These are phyloP conservation scores for Boechera retrofracta DNA, from an alignment of 345 rosid species.

Conservation along the genomic window DNA sequence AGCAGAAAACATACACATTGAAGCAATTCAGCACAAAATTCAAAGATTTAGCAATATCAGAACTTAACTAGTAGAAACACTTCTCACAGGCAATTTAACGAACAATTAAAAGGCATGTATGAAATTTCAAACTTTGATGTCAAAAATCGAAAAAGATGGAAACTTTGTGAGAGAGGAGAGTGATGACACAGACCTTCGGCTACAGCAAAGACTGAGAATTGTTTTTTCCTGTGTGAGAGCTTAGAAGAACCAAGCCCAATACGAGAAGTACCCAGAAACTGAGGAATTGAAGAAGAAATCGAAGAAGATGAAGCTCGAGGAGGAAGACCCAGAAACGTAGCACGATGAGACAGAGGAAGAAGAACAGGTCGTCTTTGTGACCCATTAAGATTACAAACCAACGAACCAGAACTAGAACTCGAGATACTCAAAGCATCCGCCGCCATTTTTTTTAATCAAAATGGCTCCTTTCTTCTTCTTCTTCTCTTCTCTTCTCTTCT, in stretches of 20 bases:
- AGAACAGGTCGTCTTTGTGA: slow-evolving; percentile 56
- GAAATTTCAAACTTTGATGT: neutral
- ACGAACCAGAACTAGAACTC: slow-evolving; percentile 48
- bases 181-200: slow-evolving; percentile 57
- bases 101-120: slow-evolving; percentile 40
- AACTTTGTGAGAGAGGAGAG: neutral
- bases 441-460: slow-evolving; percentile 66
- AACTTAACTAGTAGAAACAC: neutral
- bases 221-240: slow-evolving; percentile 50
- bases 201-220: slow-evolving; percentile 77
- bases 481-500: neutral
- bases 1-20: slow-evolving; percentile 6
- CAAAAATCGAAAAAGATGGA: neutral
- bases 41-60: neutral
- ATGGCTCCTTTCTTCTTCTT: slow-evolving; percentile 19
- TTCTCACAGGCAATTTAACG: slow-evolving; percentile 39
- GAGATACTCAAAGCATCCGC: slow-evolving; percentile 68
- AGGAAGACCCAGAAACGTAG: slow-evolving; percentile 58
- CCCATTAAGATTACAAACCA: slow-evolving; percentile 66
- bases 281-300: slow-evolving; percentile 57
- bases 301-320: slow-evolving; percentile 56
- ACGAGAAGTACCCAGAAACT: slow-evolving; percentile 58
- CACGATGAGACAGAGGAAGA: slow-evolving; percentile 49
- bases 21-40: slow-evolving; percentile 19
- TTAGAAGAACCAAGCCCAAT: slow-evolving; percentile 49